Percentiles rank a stretch among this genome's conserved stretches.
Evolutionary conservation across 495 filamentous ascomycete genomes (phyloP).

Genomic region (Xylaria telfairii): DNA sequence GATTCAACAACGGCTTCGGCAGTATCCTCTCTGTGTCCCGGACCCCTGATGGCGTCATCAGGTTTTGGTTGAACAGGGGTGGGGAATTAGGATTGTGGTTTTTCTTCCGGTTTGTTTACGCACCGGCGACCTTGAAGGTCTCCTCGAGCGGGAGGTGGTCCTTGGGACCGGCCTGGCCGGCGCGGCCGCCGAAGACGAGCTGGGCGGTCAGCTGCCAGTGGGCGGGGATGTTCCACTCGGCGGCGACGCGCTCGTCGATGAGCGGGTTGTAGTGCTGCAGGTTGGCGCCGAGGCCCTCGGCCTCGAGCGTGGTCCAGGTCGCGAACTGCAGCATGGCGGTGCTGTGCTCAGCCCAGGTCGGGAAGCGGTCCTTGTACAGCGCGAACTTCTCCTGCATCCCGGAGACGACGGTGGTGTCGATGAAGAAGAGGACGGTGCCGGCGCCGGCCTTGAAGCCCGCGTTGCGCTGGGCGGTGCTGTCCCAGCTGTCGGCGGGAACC

Average conservation of each 20-base stretch:
- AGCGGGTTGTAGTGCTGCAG: slow-evolving; percentile 79
- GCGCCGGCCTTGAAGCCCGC: slow-evolving; percentile 61
- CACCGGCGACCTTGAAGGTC: slow-evolving; percentile 55
- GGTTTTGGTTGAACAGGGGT: too few relatives aligned
- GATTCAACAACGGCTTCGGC: not conserved
- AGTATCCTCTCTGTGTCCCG: not conserved
- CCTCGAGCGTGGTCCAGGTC: slow-evolving; percentile 70
- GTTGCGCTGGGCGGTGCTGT: slow-evolving; percentile 54
- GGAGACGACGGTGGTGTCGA: slow-evolving; percentile 59
- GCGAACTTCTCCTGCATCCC: slow-evolving; percentile 60
- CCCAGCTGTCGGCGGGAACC: slow-evolving; percentile 61
- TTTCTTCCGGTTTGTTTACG: too few relatives aligned
- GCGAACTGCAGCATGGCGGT: slow-evolving; percentile 71
- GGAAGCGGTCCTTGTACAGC: slow-evolving; percentile 67
- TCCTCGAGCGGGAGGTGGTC: slow-evolving; percentile 60
- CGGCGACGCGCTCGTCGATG: slow-evolving; percentile 61
- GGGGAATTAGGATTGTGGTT: too few relatives aligned
- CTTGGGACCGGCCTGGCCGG: slow-evolving; percentile 59
- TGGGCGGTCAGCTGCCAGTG: slow-evolving; percentile 68
- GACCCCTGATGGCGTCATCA: not conserved
- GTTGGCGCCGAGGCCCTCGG: slow-evolving; percentile 74
- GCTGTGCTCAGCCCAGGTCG: slow-evolving; percentile 65
- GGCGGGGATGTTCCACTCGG: slow-evolving; percentile 62
- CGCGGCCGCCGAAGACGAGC: slow-evolving; percentile 66
- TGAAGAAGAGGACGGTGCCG: slow-evolving; percentile 71